Evolutionary conservation across 805 yeast genomes (phyloP), one percentile per base, ranked within the genome.

Genomic region (Candida gorgasii): DNA sequence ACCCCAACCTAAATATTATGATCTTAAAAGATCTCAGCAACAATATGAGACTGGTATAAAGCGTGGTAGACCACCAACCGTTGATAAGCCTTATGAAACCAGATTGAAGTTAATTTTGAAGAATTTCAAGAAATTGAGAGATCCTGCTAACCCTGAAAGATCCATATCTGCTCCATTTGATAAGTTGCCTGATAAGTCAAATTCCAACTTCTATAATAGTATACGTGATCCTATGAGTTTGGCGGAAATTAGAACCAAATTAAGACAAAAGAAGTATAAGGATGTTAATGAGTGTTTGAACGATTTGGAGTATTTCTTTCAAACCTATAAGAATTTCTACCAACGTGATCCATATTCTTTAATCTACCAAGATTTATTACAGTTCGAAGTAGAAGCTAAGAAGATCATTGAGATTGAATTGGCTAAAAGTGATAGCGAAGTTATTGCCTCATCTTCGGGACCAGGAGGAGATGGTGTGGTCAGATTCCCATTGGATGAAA

Each of bases 1-100:
- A 18, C 47, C 51, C 8, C 47, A 42, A 39, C 49, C 46, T 12
- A 39, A 30, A 27, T 22, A 41, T 12, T 39, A 39, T 22, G 32
- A 33, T 14, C 16, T 8, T 6, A n/a, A 26, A 27, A 13, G 28
- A 16, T 7, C 27, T 20, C 38, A 33, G 18, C 42, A 41, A 28
- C 24, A 35, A 20, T 33, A 52, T 17, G 69, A 63, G 35, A 58
- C 64, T 17, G 83, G 88, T 52, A 76, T 79, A 23, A 84, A 87
- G 61, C 76, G 95, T 56, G 96, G 96, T 14, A 76, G 96, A 53
- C 96, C 97, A 4, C 96, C 96, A 2, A 84, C 88, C 43, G 88
- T 89, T 38, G 96, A 87, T 61, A 84, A 82, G 58, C 95, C 96
- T 5, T 90, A 85, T 62, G 97, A 93, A 63, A 89, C 89, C 57